Base-by-base conservation (phyloP, 2,329 filamentous ascomycete genomes). In the Boeremia exigua region DNA sequence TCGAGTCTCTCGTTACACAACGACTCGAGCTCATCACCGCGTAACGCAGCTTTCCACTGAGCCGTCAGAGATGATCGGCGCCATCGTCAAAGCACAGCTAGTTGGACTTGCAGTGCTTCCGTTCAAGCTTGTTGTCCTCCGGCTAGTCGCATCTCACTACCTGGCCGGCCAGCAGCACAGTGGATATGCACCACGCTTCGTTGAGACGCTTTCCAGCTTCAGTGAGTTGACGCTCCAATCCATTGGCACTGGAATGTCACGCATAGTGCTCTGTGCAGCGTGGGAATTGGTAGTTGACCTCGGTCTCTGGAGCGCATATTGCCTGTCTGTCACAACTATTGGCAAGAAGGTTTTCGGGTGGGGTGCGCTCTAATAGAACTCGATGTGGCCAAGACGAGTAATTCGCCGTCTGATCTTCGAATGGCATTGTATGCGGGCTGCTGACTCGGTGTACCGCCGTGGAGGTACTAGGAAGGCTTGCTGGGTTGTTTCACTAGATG, bases 1-100 rank as follows among this genome's bases (percentile, higher is more conserved):
- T 17, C 48, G 40, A 2, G n/a, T 14, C 2, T 4, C 12, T 48
- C 54, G 48, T 30, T 42, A 44, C n/a, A 44, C 45, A 29, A 54
- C 45, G n/a, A 50, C 48, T 43, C 47, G 38, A 34, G 23, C 47
- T 2, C 65, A 66, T 46, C 71, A 75, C 53, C 72, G 72, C n/a
- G 70, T 75, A 8, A 73, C 72, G 6, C 67, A 70, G 29, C 67
- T 76, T 12, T 75, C 74, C 4, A 63, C 61, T 6, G 69, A 72
- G 48, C 68, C 71, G 15, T 66, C 72, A 6, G 65, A 69, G 34
- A 72, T 70, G 68, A 65, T 75, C 12, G 66, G 69, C 25, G 60
- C 67, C 1, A 69, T 74, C 33, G 62, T 68, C 39, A 73, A 72
- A 46, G 51, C 66, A 30, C 68, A 75, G 50, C 57, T 75, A 38